A percentile compares a stretch with the other conserved stretches of the same genome.
Conservation (phyloP, 345 rosid species). For the Eucalyptus paniculata region DNA sequence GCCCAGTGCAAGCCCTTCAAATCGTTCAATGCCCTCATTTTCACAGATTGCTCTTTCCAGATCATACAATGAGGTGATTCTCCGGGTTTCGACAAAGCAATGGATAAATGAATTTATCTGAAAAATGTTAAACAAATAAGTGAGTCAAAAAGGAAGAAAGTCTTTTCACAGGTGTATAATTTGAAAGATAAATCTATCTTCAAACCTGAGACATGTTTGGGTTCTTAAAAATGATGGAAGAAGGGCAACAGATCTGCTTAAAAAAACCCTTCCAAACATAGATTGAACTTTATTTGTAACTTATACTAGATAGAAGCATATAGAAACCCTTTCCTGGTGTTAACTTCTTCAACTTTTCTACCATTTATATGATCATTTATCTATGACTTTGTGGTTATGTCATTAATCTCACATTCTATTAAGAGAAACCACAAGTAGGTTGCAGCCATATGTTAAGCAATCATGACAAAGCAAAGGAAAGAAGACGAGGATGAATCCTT, state of each 20-base stretch:
- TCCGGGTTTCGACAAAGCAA: constrained; percentile 65
- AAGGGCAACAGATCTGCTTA: not conserved
- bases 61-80: constrained; percentile 62
- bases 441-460: not conserved
- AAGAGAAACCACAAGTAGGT: not conserved
- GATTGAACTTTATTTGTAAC: not conserved
- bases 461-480: not conserved
- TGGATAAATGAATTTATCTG: constrained; percentile 86
- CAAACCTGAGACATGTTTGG: not conserved
- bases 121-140: not conserved
- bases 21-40: constrained; percentile 52
- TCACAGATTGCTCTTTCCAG: constrained; percentile 63
- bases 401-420: not conserved
- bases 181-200: not conserved
- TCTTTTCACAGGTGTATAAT: not conserved
- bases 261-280: not conserved
- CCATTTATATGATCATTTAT: not conserved
- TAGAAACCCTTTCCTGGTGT: not conserved
- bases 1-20: constrained; percentile 64
- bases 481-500: not conserved
- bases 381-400: not conserved
- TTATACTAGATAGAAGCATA: not conserved
- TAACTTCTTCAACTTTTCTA: not conserved
- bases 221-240: not conserved
- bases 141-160: not conserved